phyloP scores from a whole-genome alignment of 2,329 filamentous ascomycete species.

The Cytospora schulzeri region DNA sequence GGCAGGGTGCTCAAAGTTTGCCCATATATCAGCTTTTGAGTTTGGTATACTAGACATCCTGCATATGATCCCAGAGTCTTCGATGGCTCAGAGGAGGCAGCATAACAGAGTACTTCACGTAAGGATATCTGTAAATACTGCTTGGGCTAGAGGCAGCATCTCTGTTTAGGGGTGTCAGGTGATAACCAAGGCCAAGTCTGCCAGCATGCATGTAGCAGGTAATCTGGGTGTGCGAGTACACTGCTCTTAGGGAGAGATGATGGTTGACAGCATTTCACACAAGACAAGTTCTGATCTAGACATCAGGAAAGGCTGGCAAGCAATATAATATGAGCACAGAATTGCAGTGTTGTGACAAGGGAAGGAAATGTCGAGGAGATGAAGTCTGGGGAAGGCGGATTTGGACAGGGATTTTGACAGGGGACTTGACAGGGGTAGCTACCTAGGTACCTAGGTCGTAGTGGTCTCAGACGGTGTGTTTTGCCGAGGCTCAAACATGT shows the following conservation, averaged over 20 bases:
- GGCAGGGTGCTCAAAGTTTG: too few relatives aligned
- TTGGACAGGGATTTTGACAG: background rate
- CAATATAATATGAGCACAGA: too few relatives aligned
- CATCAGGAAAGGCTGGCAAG: too few relatives aligned
- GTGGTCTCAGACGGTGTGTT: background rate
- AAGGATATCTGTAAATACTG: background rate
- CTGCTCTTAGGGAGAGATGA: background rate
- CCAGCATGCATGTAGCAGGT: background rate
- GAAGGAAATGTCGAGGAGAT: background rate
- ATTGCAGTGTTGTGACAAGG: background rate
- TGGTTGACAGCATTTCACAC: too few relatives aligned
- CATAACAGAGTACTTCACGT: background rate
- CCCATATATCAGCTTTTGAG: too few relatives aligned
- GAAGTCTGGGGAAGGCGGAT: conserved; percentile 22
- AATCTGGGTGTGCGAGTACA: background rate
- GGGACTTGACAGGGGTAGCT: background rate
- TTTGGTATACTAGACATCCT: background rate
- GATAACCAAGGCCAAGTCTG: background rate
- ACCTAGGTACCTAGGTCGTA: background rate
- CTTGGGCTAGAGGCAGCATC: background rate
- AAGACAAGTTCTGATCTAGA: too few relatives aligned
- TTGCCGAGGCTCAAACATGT: background rate
- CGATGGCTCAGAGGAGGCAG: background rate
- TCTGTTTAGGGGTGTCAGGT: background rate
- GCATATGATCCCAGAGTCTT: background rate